Base-by-base conservation (phyloP, 1,284 basidiomycete genomes). In the Malassezia restricta region DNA sequence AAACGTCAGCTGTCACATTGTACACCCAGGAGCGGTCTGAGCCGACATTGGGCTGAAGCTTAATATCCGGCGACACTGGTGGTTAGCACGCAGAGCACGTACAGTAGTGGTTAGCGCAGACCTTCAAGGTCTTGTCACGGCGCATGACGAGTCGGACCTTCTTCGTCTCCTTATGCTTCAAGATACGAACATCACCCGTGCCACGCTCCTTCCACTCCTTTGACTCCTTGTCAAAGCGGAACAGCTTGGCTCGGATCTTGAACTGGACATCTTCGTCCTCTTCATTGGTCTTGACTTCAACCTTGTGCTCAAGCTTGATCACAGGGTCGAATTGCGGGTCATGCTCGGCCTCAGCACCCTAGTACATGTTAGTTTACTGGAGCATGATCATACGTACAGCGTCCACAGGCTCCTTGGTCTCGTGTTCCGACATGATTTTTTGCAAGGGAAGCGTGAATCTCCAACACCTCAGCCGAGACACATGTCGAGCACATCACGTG, bases 11-110 rank as follows among this genome's bases (percentile, higher is more conserved):
- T 49, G 83, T 81, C 49, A 94, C 91, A 76, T 95, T 74, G 59
- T 63, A 98, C 37, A 99, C 94, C 94, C 94, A 98, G 66, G 89
- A 94, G 75, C 94, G 83, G 79, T 99, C 94, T 49, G 91, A 96
- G 45, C 92, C 94, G 70, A 98, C 89, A 78, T 99, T 98, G 66
- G 92, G 89, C 73, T 91, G 86, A 62, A 99, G 83, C 70, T 80
- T 83, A 87, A 98, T 98, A 60, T 95, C 90, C 45, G 80, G 64
- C 31, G 85, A 78, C 74, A 98, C 92, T 95, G 64, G 0, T 15
- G 12, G 20, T 15, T 12, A 38, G 24, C 15, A 14, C n/a, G 24
- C 1, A 17, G 7, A 33, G 11, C 9, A 82, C 88, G 77, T 71
- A 95, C 92, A 82, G 65, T 82, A 78, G 78, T 98, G 94, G 79